Percentiles rank a stretch among this genome's conserved stretches.
These are phyloP conservation scores for Nitzschia sp. DNA, from an alignment of 108 stramenopile genomes.

Conservation along the genomic window DNA sequence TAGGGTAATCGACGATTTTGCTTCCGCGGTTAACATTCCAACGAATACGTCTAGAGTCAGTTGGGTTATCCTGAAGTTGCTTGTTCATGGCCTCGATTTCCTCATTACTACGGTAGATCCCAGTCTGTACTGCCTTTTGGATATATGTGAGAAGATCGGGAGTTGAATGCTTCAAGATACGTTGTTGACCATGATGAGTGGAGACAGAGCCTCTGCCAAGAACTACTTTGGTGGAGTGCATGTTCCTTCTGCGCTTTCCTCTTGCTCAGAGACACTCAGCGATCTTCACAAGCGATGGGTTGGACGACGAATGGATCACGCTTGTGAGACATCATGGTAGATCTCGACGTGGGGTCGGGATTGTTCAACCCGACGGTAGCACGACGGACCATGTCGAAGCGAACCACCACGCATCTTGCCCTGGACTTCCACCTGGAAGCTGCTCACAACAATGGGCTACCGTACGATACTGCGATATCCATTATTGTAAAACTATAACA, in stretches of 20 bases:
- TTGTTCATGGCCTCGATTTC: constrained; percentile 41
- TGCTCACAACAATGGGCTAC: too few relatives aligned
- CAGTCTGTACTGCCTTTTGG: constrained; percentile 40
- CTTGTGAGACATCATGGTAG: too few relatives aligned
- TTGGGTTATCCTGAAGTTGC: constrained; percentile 26
- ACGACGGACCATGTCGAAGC: too few relatives aligned
- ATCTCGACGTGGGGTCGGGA: too few relatives aligned
- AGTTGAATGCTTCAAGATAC: constrained; percentile 41
- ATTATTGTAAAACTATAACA: too few relatives aligned
- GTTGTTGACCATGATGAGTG: constrained; percentile 40
- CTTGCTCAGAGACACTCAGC: background rate
- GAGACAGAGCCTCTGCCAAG: constrained; percentile 32
- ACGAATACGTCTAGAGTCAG: constrained; percentile 40
- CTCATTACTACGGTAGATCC: constrained; percentile 43
- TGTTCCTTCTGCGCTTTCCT: background rate
- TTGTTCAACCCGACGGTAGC: too few relatives aligned
- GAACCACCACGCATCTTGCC: too few relatives aligned
- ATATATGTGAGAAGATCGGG: constrained; percentile 40
- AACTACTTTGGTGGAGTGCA: constrained; percentile 26
- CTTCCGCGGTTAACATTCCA: constrained; percentile 45
- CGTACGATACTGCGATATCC: too few relatives aligned
- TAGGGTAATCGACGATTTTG: constrained; percentile 64
- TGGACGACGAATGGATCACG: too few relatives aligned
- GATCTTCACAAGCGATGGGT: too few relatives aligned
- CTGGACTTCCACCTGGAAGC: too few relatives aligned